Conservation (phyloP, 2,329 filamentous ascomycete species). For the Mycosphaerelloides madeirae region DNA sequence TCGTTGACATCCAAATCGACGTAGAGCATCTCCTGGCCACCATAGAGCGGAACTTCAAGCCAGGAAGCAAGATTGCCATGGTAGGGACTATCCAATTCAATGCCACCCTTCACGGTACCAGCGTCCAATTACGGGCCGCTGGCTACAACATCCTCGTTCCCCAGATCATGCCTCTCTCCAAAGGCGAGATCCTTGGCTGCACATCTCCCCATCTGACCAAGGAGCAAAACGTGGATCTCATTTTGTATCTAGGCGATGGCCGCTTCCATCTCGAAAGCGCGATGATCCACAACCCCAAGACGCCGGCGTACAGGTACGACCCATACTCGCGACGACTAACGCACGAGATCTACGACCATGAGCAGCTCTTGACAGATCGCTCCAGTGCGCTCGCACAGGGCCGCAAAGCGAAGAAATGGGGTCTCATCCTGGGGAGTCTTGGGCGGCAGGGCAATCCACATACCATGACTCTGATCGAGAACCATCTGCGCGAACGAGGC, state of each 20-base stretch:
- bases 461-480: constrained; percentile 82
- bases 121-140: constrained; percentile 69
- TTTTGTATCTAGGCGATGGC: constrained; percentile 87
- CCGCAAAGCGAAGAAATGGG: constrained; percentile 79
- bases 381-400: constrained; percentile 71
- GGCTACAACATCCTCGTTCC: constrained; percentile 84
- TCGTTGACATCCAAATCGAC: constrained; percentile 97
- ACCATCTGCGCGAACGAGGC: constrained; percentile 62
- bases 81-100: constrained; percentile 99
- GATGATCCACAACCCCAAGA: constrained; percentile 94
- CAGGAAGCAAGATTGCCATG: constrained; percentile 81
- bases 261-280: constrained; percentile 95
- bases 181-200: constrained; percentile 95
- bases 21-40: constrained; percentile 80
- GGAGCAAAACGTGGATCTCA: constrained; percentile 61
- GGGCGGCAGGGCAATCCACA: constrained; percentile 94
- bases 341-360: constrained; percentile 84
- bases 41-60: constrained; percentile 78
- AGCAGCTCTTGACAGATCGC: constrained; percentile 80
- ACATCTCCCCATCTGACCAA: constrained; percentile 71
- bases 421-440: constrained; percentile 85
- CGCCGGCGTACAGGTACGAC: constrained; percentile 93
- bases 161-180: constrained; percentile 86
- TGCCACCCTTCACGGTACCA: constrained; percentile 84
- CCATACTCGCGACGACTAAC: constrained; percentile 91